phyloP scores from a whole-genome alignment of 2,329 filamentous ascomycete genomes.

The Lecanicillium sp. region DNA sequence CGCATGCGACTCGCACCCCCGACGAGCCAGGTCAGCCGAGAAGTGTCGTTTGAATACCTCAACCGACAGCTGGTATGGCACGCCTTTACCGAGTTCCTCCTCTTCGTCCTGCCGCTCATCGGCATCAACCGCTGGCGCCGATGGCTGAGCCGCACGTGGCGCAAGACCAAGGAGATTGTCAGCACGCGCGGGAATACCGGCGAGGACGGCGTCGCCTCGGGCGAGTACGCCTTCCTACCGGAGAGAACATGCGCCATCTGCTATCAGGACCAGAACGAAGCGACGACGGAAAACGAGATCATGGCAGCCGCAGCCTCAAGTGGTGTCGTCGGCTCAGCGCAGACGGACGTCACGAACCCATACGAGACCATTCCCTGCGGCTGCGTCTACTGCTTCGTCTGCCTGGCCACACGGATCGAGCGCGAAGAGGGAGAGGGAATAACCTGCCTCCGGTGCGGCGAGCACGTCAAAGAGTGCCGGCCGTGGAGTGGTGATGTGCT shows the following conservation, averaged over 20 bases:
- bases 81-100: constrained; percentile 97
- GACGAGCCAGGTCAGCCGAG: constrained; percentile 76
- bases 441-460: constrained; percentile 84
- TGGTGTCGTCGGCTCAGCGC: constrained; percentile 78
- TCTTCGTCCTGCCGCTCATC: constrained; percentile 94
- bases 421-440: constrained; percentile 92
- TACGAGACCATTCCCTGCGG: constrained; percentile 87
- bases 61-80: constrained; percentile 99
- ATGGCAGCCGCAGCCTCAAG: constrained; percentile 63
- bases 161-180: constrained; percentile 65
- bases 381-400: constrained; percentile 94
- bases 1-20: constrained; percentile 80
- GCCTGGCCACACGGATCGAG: constrained; percentile 83
- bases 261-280: constrained; percentile 85
- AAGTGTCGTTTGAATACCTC: constrained; percentile 95
- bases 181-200: constrained; percentile 34
- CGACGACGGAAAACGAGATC: constrained; percentile 68
- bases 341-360: constrained; percentile 92
- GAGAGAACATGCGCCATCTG: constrained; percentile 95
- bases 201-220: constrained; percentile 50
- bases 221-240: constrained; percentile 79
- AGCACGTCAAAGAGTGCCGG: constrained; percentile 74
- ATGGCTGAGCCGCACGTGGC: constrained; percentile 83
- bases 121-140: constrained; percentile 89
- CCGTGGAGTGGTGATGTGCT: constrained; percentile 91